Evolutionary conservation across 441 rosid genomes (phyloP), one percentile per base, ranked within the genome.

Genomic region (Populus hybrid): DNA sequence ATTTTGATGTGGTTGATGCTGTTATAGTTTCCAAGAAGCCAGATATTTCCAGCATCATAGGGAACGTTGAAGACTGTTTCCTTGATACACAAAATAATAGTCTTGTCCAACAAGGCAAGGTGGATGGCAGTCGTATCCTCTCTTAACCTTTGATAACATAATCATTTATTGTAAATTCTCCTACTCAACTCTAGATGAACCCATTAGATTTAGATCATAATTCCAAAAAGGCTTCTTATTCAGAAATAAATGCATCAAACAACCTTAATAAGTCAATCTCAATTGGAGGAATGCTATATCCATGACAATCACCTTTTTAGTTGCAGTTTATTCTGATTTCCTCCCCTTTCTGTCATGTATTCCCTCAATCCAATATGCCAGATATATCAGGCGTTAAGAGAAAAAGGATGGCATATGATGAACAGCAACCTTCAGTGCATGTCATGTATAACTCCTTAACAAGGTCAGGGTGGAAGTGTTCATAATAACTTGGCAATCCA

Each of bases 351-450:
- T 79, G 67, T 71, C 83, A 76, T 85, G 86, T 78, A 83, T 84
- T 88, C 92, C 93, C 66, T 93, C 32, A 87, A 91, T 85, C 83
- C 82, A 59, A 73, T 7, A 57, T 84, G 76, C 76, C 83, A 94
- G 97, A 89, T 83, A 64, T 76, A 68, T 80, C 85, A 10, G 90
- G 93, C 85, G 87, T 83, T 73, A 91, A 89, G 89, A 87, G 97
- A 87, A 83, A 88, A 67, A 86, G 90, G 72, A 79, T 78, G 82
- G 75, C 86, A 53, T 77, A 32, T 79, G 92, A 88, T 68, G 87
- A 84, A 67, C 81, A 89, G 76, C 91, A 89, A 76, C 89, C 99
- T 79, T 87, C 90, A 23, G 92, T 96, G 66, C 94, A 81, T 86
- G 89, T 96, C 80, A 72, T 78, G 18, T 92, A 88, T 85, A 89